phyloP scores from a whole-genome alignment of 2,329 filamentous ascomycete species.

The Aspergillus pseudoglaucus region DNA sequence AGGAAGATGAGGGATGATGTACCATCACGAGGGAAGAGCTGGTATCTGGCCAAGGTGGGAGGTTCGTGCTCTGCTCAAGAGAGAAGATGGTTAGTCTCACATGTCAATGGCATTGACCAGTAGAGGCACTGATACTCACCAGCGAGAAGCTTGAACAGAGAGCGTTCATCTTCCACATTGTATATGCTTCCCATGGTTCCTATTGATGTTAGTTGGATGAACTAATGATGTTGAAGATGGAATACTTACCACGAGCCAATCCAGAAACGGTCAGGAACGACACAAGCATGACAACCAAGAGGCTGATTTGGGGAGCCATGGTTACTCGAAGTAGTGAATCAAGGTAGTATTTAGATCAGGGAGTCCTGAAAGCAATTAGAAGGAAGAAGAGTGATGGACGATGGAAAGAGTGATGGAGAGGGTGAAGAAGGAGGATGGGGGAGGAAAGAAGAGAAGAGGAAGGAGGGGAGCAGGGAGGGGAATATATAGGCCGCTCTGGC shows the following conservation, averaged over 20 bases:
- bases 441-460: background rate
- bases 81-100: background rate
- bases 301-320: background rate
- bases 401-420: background rate
- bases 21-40: background rate
- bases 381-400: background rate
- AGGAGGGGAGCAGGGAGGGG: background rate
- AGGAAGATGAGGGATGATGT: background rate
- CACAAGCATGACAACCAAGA: background rate
- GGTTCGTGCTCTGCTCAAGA: background rate
- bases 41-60: background rate
- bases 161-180: background rate
- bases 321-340: background rate
- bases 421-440: background rate
- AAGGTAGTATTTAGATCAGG: background rate
- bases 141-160: background rate
- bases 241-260: background rate
- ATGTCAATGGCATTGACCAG: background rate
- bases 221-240: background rate
- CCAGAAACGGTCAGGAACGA: background rate
- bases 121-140: background rate
- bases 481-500: background rate
- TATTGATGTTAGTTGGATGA: background rate
- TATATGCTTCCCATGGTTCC: background rate
- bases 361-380: background rate